Percentiles rank a stretch among this genome's conserved stretches.
Evolutionary conservation across 768 basidiomycete species (phyloP).

Genomic region (Lactarius psammicola): DNA sequence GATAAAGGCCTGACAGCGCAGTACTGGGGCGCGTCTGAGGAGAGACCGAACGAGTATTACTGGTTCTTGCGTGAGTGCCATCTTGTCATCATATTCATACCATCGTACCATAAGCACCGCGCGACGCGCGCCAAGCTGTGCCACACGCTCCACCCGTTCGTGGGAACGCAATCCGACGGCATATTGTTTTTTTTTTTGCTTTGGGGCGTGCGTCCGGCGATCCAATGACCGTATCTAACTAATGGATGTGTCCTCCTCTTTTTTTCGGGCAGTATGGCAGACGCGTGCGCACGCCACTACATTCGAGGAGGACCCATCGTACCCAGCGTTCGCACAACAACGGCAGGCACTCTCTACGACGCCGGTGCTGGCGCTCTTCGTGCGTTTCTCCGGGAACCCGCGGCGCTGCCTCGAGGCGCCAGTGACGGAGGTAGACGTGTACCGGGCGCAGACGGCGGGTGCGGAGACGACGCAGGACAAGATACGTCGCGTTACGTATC

Average conservation of each 20-base stretch:
- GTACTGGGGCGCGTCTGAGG: constrained; percentile 13
- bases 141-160: too few species aligned
- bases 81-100: not conserved
- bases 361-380: not conserved
- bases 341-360: not conserved
- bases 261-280: constrained; percentile 13
- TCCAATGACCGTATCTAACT: too few species aligned
- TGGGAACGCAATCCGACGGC: too few species aligned
- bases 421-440: constrained; percentile 11
- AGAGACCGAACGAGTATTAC: not conserved
- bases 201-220: too few species aligned
- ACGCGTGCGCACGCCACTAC: constrained; percentile 8
- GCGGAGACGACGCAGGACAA: constrained; percentile 5
- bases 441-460: not conserved
- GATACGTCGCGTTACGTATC: not conserved
- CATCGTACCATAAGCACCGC: not conserved
- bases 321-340: not conserved
- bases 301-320: constrained; percentile 4
- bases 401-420: not conserved
- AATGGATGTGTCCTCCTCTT: too few species aligned
- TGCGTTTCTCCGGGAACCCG: not conserved
- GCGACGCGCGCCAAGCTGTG: too few species aligned
- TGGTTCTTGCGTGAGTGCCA: constrained; percentile 14
- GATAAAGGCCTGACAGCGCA: constrained; percentile 16
- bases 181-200: too few species aligned